Percentiles rank a stretch among this genome's conserved stretches.
phyloP scores from a whole-genome alignment of 2,329 filamentous ascomycete genomes.

The Neophaeococcomyces aloes region DNA sequence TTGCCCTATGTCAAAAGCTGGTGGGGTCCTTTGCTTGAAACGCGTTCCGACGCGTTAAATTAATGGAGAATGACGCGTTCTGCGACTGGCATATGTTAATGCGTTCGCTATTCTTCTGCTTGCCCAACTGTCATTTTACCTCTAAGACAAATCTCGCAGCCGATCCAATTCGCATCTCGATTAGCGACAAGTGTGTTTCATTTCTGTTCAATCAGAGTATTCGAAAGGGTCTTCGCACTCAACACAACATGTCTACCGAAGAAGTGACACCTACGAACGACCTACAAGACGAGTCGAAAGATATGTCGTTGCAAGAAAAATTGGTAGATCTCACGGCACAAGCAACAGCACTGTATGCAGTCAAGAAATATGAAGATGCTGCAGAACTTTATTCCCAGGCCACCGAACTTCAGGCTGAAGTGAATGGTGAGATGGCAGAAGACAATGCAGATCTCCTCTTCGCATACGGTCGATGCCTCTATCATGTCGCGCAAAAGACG shows the following conservation, averaged over 20 bases:
- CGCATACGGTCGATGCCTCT: constrained; percentile 84
- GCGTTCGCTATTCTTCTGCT: not conserved
- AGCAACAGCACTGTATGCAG: constrained; percentile 73
- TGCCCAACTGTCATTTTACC: no score
- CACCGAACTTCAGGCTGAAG: constrained; percentile 75
- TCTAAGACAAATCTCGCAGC: no score
- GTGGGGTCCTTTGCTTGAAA: constrained; percentile 8
- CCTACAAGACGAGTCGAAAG: not conserved
- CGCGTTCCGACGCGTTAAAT: constrained; percentile 8
- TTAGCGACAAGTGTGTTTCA: constrained; percentile 5
- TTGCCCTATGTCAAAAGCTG: constrained; percentile 4
- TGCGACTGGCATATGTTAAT: not conserved
- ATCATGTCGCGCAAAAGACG: constrained; percentile 86
- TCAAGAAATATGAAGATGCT: constrained; percentile 78
- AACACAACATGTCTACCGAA: not conserved
- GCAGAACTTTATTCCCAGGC: constrained; percentile 82
- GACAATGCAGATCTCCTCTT: constrained; percentile 92
- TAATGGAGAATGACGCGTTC: constrained; percentile 2
- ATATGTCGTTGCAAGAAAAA: constrained; percentile 42
- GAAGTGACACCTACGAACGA: no score
- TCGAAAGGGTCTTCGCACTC: not conserved
- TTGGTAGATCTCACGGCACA: constrained; percentile 69
- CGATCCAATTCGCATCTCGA: no score
- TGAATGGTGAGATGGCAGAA: constrained; percentile 84
- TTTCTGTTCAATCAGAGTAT: not conserved